Evolutionary conservation across 2,329 filamentous ascomycete species (phyloP), one percentile per base, ranked within the genome.

Genomic region (Exserohilum turcica): DNA sequence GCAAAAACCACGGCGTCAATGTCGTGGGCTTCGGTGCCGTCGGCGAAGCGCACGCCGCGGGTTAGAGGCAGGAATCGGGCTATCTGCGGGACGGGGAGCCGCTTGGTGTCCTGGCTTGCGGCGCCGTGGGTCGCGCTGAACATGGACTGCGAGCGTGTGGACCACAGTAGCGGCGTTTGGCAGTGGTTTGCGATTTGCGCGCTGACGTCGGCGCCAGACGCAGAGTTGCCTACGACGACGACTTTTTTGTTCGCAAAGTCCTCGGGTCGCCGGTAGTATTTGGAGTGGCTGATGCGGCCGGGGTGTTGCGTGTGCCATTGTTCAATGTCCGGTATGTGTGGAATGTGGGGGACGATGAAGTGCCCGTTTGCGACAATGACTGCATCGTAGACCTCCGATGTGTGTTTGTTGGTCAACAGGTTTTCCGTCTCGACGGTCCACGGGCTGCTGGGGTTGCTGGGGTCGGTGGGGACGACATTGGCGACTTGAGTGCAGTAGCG

Each of bases 1-100:
- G 90, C 92, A 74, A 93, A 97, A 24, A 97, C 71, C 5, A 97
- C 77, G 1, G 85, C 83, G 66, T 97, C 92, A 50, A 97, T 75
- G 29, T 86, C 78, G 3, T 76, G 76, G 66, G 91, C 89, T 8
- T 87, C 68, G 0, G 79, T 79, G 2, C 88, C 88, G 64, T 91
- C 81, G 35, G 80, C 79, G 58, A 95, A 90, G 28, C 82, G 78
- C 2, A 94, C 81, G 3, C 82, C 86, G 57, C 85, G 81, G 45
- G 82, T 76, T 3, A 80, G 74, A 0, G 89, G 67, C 75, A 82
- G 63, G 59, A 85, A 85, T 37, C 78, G 72, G 9, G 73, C 68
- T 46, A 87, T 84, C 21, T 82, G 78, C 0, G 82, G 79, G 5
- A 80, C 76, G 38, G 80, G 79, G 52, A 91, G 90, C 6, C 82